Base-by-base conservation (phyloP, 163 green algal species). In the Botryococcus braunii region DNA sequence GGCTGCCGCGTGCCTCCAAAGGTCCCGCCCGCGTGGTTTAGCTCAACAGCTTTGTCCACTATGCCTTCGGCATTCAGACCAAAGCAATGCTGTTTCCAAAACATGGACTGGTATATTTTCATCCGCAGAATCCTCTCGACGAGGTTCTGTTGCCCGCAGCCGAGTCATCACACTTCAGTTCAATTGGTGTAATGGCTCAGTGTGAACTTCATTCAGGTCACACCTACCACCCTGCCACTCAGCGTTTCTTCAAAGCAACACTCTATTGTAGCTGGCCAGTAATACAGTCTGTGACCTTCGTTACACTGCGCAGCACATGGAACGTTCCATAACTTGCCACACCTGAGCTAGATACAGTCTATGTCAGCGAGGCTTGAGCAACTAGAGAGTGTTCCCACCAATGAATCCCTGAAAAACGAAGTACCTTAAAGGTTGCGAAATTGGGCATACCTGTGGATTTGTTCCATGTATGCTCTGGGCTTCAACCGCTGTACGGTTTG, bases 61-160 rank as follows among this genome's bases (percentile, higher is more conserved):
- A 99, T 58, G 2, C 76, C 79, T 72, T 98, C 93, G 13, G 92
- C 93, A 34, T 80, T 95, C 58, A 99, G 80, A 1, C 86, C 94
- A 74, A 99, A 99, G 79, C 94, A 99, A 39, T 96, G 77, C 74
- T 97, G 88, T 74, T 98, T 98, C 94, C 94, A 99, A 74, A 96
- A 99, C 0, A 87, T 71, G 5, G 81, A 88, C 39, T 91, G 71
- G 56, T 98, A 97, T 34, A 98, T 94, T 71, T 95, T 95, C 37
- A 86, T 81, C 7, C 90, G 79, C 1, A 92, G 75, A 63, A 97
- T 96, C 66, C 96, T 94, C 79, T 97, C 91, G 2, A 97, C 74
- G 43, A 97, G 76, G 77, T 97, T 96, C 87, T 97, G 83, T 52
- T 21, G 43, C 23, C n/a, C 39, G 32, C 6, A 27, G 29, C 7